Base-by-base conservation (phyloP, 768 basidiomycete genomes). In the Russula sp. region DNA sequence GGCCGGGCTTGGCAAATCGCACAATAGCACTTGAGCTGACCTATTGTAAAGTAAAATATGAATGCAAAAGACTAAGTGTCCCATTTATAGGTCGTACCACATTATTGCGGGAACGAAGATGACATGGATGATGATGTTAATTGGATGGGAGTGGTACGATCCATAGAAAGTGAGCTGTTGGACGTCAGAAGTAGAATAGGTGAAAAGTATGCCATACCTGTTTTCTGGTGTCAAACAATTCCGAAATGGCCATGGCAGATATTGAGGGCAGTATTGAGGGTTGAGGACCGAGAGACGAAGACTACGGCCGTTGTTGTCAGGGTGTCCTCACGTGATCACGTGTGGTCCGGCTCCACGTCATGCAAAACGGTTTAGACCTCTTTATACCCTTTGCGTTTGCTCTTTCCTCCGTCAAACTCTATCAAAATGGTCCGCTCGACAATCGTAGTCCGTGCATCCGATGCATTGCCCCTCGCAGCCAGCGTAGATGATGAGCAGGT, bases 401-500 rank as follows among this genome's bases (percentile, higher is more conserved):
- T 13, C 36, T 11, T 18, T 46, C 42, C 34, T 42, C 48, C 22
- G 10, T 48, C 38, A 70, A 60, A 67, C 34, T 42, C 48, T 20
- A 14, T 40, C 38, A 70, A 60, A 67, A 94, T 94, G 92, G 92
- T 94, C 65, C 85, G 86, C 65, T 90, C 92, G 65, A 94, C 92
- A 30, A 86, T 89, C 65, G 85, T 94, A 71, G 92, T 90, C 20
- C 81, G 92, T 63, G 92, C 90, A 28, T 85, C 84, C 11, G 92
- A 94, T 75, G 90, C 89, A 28, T 82, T 98, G 24, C 95, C 95
- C 18, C 81, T 98, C 16, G 94, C 95, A 16, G 94, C 95, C 1
- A 95, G 90, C 69, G 97, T 98, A 14, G 97, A 99, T 73, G 97
- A 98, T 72, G 96, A 98, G 75, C 88, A 92, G 82, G 96, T 95